These are phyloP conservation scores for Sporormia fimetaria DNA, from an alignment of 495 filamentous ascomycete species.

Conservation along the genomic window DNA sequence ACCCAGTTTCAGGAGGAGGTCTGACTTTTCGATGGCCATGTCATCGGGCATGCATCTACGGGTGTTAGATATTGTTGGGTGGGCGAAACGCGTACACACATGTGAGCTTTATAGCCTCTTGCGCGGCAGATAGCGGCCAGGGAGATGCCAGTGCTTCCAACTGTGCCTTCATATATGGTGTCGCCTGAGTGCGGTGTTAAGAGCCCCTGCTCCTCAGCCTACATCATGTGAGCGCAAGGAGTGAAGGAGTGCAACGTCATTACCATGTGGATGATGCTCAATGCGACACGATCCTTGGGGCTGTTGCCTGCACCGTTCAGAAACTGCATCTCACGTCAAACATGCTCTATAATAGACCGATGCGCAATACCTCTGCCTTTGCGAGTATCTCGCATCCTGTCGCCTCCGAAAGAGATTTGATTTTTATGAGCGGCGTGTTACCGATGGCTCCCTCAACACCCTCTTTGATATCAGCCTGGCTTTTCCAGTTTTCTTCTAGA, in stretches of 20 bases:
- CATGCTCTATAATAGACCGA: background rate
- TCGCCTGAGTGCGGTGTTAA: slow-evolving; percentile 74
- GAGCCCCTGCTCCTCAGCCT: slow-evolving; percentile 69
- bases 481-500: slow-evolving; percentile 2
- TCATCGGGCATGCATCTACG: slow-evolving; percentile 85
- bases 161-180: slow-evolving; percentile 94
- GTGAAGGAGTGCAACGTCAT: background rate
- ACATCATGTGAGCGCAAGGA: slow-evolving; percentile 2
- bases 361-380: slow-evolving; percentile 63
- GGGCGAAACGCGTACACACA: slow-evolving; percentile 39
- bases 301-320: slow-evolving; percentile 92
- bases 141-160: slow-evolving; percentile 62
- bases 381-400: slow-evolving; percentile 87
- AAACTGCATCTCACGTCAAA: slow-evolving; percentile 41
- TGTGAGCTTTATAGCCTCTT: slow-evolving; percentile 81
- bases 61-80: background rate
- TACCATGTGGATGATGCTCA: slow-evolving; percentile 73
- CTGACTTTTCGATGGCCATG: slow-evolving; percentile 77
- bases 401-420: slow-evolving; percentile 80
- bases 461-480: slow-evolving; percentile 37
- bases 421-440: slow-evolving; percentile 79
- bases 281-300: slow-evolving; percentile 88
- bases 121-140: slow-evolving; percentile 80
- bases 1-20: slow-evolving; percentile 78
- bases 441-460: slow-evolving; percentile 92